A percentile compares a stretch with the other conserved stretches of the same genome.
Conservation (phyloP, 2,329 filamentous ascomycete species). For the Ophiostoma ips region DNA sequence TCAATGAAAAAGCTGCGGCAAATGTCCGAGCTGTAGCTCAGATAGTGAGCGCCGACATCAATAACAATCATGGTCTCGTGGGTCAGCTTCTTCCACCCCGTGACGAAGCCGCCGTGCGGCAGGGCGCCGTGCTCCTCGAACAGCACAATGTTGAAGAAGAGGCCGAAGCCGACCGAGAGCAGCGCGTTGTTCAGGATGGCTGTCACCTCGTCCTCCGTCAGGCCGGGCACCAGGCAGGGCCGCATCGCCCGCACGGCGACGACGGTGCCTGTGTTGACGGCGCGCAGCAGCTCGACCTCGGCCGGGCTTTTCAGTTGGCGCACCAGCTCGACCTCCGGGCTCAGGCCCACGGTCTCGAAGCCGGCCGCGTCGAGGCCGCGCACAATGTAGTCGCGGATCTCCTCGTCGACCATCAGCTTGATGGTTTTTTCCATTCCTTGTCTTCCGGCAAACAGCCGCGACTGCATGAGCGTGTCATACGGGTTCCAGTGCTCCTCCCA, state of each 20-base stretch:
- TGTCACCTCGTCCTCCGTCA: not conserved
- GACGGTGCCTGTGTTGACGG: constrained; percentile 1
- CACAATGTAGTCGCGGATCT: constrained; percentile 1
- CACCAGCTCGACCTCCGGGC: not conserved
- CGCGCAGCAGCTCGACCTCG: not conserved
- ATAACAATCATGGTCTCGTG: not conserved
- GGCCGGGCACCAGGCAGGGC: not conserved
- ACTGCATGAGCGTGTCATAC: not conserved
- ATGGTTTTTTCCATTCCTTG: not conserved
- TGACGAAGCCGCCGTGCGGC: not conserved
- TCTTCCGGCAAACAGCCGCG: not conserved
- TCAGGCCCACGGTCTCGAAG: not conserved
- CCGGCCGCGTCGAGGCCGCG: not conserved
- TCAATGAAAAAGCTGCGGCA: constrained; percentile 1
- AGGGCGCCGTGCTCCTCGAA: constrained; percentile 1
- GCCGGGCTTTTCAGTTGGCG: not conserved
- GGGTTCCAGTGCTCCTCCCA: constrained; percentile 4
- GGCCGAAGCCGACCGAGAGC: not conserved
- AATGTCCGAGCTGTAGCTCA: constrained; percentile 2
- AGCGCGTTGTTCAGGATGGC: not conserved
- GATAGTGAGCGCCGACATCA: not conserved
- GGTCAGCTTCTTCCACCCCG: not conserved
- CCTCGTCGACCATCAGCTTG: constrained; percentile 2
- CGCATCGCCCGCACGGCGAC: not conserved
- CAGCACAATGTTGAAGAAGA: constrained; percentile 1